phyloP scores from a whole-genome alignment of 2,329 filamentous ascomycete genomes.

The Paecilomyces dactylethromorphus region DNA sequence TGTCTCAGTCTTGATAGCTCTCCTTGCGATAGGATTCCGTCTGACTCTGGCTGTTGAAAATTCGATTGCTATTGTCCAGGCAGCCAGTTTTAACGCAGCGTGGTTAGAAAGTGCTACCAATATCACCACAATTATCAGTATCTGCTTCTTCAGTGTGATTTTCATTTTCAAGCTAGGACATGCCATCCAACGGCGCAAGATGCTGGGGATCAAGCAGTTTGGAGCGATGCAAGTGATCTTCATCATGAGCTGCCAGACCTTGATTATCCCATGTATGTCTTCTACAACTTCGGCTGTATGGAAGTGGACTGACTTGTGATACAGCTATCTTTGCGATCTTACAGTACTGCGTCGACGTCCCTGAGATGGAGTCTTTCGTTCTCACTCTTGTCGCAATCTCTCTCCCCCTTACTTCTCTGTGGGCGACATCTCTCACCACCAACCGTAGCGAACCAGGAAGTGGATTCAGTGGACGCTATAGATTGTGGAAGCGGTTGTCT shows the following conservation, averaged over 20 bases:
- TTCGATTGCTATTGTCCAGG: constrained; percentile 30
- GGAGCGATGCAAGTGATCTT: constrained; percentile 62
- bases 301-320: constrained; percentile 12
- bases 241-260: constrained; percentile 61
- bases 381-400: constrained; percentile 56
- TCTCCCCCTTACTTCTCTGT: constrained; percentile 60
- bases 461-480: background rate
- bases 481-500: constrained; percentile 3
- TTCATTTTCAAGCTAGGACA: constrained; percentile 57
- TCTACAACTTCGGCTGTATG: constrained; percentile 3
- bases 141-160: constrained; percentile 57
- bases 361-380: constrained; percentile 50
- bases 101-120: constrained; percentile 42
- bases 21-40: constrained; percentile 49
- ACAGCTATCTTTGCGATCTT: constrained; percentile 56
- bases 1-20: constrained; percentile 43
- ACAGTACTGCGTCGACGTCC: constrained; percentile 46
- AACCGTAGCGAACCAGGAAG: constrained; percentile 4
- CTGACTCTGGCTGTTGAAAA: constrained; percentile 48
- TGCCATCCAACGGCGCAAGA: constrained; percentile 50
- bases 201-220: constrained; percentile 54
- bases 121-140: constrained; percentile 49
- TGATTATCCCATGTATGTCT: constrained; percentile 54
- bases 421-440: constrained; percentile 45
- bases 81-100: constrained; percentile 17